These are phyloP conservation scores for Aurifilum marmelostoma DNA, from an alignment of 2,329 filamentous ascomycete species.

Conservation along the genomic window DNA sequence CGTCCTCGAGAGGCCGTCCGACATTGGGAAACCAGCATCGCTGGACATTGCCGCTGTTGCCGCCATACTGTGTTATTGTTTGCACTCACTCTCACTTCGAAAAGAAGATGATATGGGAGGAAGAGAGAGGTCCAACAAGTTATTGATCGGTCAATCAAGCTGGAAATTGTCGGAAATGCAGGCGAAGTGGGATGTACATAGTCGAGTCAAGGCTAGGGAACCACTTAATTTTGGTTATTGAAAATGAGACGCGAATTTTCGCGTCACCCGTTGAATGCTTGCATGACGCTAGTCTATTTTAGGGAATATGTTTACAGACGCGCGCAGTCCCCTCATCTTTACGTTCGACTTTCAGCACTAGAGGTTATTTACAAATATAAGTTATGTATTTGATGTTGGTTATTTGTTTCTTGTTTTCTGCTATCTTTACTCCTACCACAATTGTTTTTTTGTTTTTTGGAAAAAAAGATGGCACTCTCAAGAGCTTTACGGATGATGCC, in stretches of 20 bases:
- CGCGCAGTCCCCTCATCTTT: background rate
- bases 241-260: slow-evolving; percentile 19
- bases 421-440: no score
- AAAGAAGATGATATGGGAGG: background rate
- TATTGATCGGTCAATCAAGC: slow-evolving; percentile 1
- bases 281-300: slow-evolving; percentile 23
- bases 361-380: background rate
- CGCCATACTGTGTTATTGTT: slow-evolving; percentile 27
- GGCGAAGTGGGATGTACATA: slow-evolving; percentile 18
- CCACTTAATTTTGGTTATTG: slow-evolving; percentile 13
- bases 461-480: no score
- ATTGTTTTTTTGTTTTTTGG: background rate
- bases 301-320: slow-evolving; percentile 24
- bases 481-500: background rate
- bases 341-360: background rate
- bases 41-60: slow-evolving; percentile 55
- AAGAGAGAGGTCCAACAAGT: background rate
- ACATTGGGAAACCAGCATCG: slow-evolving; percentile 61
- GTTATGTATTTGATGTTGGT: background rate
- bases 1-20: slow-evolving; percentile 55
- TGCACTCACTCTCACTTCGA: background rate
- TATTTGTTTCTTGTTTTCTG: background rate
- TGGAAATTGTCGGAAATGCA: background rate
- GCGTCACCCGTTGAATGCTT: slow-evolving; percentile 28
- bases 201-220: background rate